These are phyloP conservation scores for Leishmania lainsoni DNA, from an alignment of 208 protist genomes.

Conservation along the genomic window DNA sequence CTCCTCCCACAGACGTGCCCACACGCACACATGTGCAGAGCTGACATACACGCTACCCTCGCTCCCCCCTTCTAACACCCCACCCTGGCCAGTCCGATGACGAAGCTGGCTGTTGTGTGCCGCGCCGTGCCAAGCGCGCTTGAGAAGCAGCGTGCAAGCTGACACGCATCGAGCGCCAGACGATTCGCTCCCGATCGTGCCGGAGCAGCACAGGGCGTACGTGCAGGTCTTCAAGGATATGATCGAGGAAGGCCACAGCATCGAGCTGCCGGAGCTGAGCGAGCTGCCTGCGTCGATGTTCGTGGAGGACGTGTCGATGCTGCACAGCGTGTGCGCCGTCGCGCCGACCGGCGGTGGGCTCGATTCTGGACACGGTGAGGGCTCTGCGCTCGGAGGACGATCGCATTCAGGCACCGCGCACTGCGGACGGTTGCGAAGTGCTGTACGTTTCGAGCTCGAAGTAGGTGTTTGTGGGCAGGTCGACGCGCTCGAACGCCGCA, in stretches of 20 bases:
- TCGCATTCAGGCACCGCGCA: slow-evolving; percentile 46
- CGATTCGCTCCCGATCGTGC: slow-evolving; percentile 32
- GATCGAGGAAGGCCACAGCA: slow-evolving; percentile 46
- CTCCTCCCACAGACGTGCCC: not conserved
- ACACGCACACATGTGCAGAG: not conserved
- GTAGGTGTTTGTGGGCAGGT: slow-evolving; percentile 59
- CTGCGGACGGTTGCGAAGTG: slow-evolving; percentile 53
- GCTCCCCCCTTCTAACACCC: not conserved
- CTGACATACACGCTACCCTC: not conserved
- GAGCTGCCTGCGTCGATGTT: slow-evolving; percentile 61
- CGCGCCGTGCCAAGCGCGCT: slow-evolving; percentile 41
- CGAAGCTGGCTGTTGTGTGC: slow-evolving; percentile 48
- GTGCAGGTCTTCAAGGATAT: slow-evolving; percentile 43
- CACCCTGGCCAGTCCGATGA: slow-evolving; percentile 20
- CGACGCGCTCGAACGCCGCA: slow-evolving; percentile 53
- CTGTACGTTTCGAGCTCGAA: slow-evolving; percentile 42
- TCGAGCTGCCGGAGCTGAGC: slow-evolving; percentile 45
- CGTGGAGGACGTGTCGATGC: slow-evolving; percentile 53
- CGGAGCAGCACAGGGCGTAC: slow-evolving; percentile 52
- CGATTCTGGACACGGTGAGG: slow-evolving; percentile 39
- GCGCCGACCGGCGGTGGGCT: slow-evolving; percentile 45
- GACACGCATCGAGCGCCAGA: slow-evolving; percentile 54
- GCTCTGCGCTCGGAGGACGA: slow-evolving; percentile 36
- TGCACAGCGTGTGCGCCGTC: slow-evolving; percentile 49
- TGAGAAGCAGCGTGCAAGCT: slow-evolving; percentile 47